Percentiles rank a stretch among this genome's conserved stretches.
These are phyloP conservation scores for Eragrostis nindensis DNA, from an alignment of 176 grass and related monocot genomes.

Conservation along the genomic window DNA sequence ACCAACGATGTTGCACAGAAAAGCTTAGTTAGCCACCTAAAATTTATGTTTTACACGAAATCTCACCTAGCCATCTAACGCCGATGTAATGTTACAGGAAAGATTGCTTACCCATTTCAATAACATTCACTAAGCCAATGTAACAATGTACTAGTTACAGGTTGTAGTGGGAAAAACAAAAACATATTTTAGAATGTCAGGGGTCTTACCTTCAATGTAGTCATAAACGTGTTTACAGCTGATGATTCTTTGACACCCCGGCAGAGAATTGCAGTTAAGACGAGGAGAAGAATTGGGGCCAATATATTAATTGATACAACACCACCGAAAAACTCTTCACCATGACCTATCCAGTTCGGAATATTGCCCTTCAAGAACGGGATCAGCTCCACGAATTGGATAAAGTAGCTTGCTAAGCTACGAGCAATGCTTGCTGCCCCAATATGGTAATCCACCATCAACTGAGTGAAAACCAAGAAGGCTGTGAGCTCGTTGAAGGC, in stretches of 20 bases:
- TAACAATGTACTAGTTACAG: background rate
- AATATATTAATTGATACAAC: slow-evolving; percentile 87
- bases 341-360: slow-evolving; percentile 92
- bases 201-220: slow-evolving; percentile 68
- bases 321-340: slow-evolving; percentile 81
- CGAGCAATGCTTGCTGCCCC: slow-evolving; percentile 87
- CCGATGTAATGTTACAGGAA: too few species aligned
- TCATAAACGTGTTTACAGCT: slow-evolving; percentile 86
- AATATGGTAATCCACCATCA: slow-evolving; percentile 98
- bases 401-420: slow-evolving; percentile 87
- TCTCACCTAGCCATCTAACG: background rate
- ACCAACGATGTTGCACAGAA: background rate
- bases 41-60: background rate
- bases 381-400: slow-evolving; percentile 85
- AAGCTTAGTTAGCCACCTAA: background rate
- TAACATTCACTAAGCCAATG: background rate
- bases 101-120: background rate
- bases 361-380: slow-evolving; percentile 74
- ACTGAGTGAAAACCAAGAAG: slow-evolving; percentile 86
- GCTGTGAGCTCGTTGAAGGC: slow-evolving; percentile 96
- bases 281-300: slow-evolving; percentile 74
- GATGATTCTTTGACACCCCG: slow-evolving; percentile 88
- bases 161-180: background rate
- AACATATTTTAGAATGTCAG: slow-evolving; percentile 19
- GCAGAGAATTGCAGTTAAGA: slow-evolving; percentile 84